These are phyloP conservation scores for Iris pallida DNA, from an alignment of 116 monocot species.

Conservation along the genomic window DNA sequence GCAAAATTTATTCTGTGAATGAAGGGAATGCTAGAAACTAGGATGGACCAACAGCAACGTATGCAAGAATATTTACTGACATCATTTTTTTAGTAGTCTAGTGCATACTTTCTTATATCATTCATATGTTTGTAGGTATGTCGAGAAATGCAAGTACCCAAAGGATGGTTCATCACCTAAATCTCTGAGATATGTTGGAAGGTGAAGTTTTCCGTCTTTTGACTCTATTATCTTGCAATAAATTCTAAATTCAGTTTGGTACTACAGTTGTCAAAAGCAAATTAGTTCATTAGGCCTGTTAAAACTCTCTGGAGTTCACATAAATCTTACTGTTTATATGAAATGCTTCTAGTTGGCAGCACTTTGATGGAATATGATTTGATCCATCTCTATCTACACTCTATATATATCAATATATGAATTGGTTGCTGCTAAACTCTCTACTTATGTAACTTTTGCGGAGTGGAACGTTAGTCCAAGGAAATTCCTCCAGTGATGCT, in stretches of 20 bases:
- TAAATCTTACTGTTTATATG: not conserved
- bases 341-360: no score
- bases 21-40: constrained; percentile 97
- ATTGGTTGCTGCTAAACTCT: not conserved
- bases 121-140: constrained; percentile 45
- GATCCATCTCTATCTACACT: not conserved
- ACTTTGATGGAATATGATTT: not conserved
- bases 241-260: not conserved
- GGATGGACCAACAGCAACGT: constrained; percentile 86
- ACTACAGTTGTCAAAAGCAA: not conserved
- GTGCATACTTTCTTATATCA: not conserved
- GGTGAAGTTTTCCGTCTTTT: constrained; percentile 29
- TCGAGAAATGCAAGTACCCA: constrained; percentile 93
- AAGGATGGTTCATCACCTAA: constrained; percentile 77
- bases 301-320: not conserved
- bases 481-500: no score
- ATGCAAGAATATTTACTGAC: constrained; percentile 22
- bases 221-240: not conserved
- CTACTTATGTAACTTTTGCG: no score
- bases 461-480: no score
- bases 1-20: constrained; percentile 95
- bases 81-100: constrained; percentile 4
- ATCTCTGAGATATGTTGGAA: constrained; percentile 95
- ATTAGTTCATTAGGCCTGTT: not conserved
- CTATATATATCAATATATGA: constrained; percentile 37